Evolutionary conservation across 2,329 filamentous ascomycete genomes (phyloP).

Genomic region (Paracoccidioides lutzii): DNA sequence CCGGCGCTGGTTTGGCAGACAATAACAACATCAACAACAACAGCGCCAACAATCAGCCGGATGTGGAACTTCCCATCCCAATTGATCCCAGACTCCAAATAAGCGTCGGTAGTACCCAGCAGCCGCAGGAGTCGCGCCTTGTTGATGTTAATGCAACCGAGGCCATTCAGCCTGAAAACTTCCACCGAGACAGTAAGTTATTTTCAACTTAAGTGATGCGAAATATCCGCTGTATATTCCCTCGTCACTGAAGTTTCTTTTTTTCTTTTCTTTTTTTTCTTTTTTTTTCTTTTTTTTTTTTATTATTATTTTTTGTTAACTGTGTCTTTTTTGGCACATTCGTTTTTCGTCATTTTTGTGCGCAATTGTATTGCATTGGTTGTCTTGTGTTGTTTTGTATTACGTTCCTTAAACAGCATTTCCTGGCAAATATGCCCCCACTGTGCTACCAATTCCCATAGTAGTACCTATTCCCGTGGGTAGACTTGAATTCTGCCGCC

Average conservation of each 20-base stretch:
- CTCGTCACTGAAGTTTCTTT: not conserved
- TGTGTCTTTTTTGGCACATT: not conserved
- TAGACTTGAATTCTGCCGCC: not conserved
- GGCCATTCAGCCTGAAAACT: not conserved
- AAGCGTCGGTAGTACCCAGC: not conserved
- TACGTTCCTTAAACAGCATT: not conserved
- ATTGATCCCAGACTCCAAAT: not conserved
- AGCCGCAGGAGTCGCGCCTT: not conserved
- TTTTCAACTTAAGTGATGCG: not conserved
- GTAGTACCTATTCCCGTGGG: not conserved
- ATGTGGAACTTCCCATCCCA: too few relatives aligned
- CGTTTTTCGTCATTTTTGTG: not conserved
- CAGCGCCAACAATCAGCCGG: too few relatives aligned
- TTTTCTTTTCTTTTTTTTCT: not conserved
- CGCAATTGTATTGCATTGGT: not conserved
- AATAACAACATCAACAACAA: too few relatives aligned
- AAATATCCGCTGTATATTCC: too few relatives aligned
- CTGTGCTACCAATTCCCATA: not conserved
- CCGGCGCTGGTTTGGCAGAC: not conserved
- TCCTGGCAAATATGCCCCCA: not conserved
- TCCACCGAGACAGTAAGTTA: not conserved
- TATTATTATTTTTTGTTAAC: too few relatives aligned
- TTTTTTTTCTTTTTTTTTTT: too few relatives aligned
- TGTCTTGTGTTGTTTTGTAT: not conserved
- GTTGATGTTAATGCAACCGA: not conserved